These are phyloP conservation scores for Arachnomyces sp. DNA, from an alignment of 2,329 filamentous ascomycete genomes.

Conservation along the genomic window DNA sequence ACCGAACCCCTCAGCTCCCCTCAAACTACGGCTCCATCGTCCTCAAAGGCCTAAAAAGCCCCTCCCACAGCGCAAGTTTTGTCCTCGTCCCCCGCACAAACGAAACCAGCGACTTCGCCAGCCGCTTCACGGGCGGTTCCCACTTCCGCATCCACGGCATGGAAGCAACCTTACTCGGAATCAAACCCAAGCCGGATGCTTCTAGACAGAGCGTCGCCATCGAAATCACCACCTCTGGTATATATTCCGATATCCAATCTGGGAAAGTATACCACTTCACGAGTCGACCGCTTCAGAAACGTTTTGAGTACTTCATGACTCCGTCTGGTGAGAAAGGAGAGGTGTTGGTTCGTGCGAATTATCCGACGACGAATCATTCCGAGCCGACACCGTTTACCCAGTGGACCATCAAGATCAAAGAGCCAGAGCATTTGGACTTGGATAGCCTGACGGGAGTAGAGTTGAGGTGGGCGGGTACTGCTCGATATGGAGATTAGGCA, in stretches of 20 bases:
- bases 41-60: too few relatives aligned
- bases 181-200: not conserved
- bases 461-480: not conserved
- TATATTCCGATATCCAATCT: constrained; percentile 1
- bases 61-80: constrained; percentile 1
- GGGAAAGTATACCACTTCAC: not conserved
- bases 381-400: constrained; percentile 1
- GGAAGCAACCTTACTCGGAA: not conserved
- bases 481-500: too few relatives aligned
- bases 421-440: not conserved
- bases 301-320: not conserved
- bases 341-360: not conserved
- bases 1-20: too few relatives aligned
- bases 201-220: not conserved
- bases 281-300: not conserved
- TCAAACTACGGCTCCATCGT: too few relatives aligned
- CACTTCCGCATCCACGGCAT: constrained; percentile 1
- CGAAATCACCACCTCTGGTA: not conserved
- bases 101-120: not conserved
- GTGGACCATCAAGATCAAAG: not conserved
- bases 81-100: not conserved
- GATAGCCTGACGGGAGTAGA: not conserved
- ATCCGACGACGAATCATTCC: not conserved
- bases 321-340: not conserved
- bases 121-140: constrained; percentile 1